These are phyloP conservation scores for Diplocarpon rosae DNA, from an alignment of 2,329 filamentous ascomycete genomes.

Conservation along the genomic window DNA sequence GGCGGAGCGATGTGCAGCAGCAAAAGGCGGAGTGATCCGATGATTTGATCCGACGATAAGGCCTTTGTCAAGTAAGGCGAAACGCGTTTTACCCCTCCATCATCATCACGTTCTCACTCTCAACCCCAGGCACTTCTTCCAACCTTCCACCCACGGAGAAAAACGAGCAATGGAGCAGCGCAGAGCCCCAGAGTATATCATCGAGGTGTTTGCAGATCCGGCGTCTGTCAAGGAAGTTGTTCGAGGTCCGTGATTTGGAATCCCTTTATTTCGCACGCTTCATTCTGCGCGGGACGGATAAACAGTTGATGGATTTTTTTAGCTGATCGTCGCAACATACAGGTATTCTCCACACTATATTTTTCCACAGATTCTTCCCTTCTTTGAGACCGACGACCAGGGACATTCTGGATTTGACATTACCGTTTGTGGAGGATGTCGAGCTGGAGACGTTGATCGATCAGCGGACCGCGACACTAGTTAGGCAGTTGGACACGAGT, in stretches of 20 bases:
- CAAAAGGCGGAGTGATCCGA: not conserved
- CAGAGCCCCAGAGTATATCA: constrained; percentile 73
- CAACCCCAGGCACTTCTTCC: not conserved
- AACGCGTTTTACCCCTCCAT: constrained; percentile 16
- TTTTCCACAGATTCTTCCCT: constrained; percentile 97
- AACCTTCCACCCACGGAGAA: constrained; percentile 2
- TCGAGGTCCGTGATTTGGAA: constrained; percentile 50
- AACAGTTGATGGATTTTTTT: not conserved
- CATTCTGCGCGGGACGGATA: not conserved
- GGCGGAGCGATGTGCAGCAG: not conserved
- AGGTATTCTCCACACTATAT: constrained; percentile 94
- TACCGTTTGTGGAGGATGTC: constrained; percentile 80
- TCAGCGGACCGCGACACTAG: constrained; percentile 67
- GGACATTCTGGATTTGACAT: constrained; percentile 81
- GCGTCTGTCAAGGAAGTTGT: constrained; percentile 84
- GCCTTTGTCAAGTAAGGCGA: constrained; percentile 2
- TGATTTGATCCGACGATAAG: constrained; percentile 7
- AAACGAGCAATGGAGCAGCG: constrained; percentile 45
- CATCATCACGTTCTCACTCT: constrained; percentile 2
- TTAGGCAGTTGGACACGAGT: constrained; percentile 62
- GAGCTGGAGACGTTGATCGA: constrained; percentile 92
- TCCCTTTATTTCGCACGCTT: not conserved
- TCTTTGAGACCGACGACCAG: constrained; percentile 70
- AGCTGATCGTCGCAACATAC: constrained; percentile 6
- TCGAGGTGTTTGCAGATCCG: constrained; percentile 89